Conservation (phyloP, 768 basidiomycete species). For the Tylopilus subfusipes region DNA sequence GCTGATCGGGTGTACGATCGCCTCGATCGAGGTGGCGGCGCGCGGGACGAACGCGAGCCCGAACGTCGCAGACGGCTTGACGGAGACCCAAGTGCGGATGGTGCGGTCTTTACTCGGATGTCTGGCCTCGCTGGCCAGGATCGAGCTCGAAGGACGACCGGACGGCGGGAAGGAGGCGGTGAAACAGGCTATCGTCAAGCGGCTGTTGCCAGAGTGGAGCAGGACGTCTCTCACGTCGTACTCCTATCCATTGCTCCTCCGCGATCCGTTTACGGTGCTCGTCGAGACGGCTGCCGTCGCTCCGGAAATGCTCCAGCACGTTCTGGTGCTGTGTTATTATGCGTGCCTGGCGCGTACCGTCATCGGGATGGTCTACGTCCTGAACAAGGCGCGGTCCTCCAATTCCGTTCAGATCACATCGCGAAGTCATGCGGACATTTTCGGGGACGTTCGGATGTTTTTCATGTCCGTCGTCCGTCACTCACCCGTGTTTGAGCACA, state of each 20-base stretch:
- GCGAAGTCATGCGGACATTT: slow-evolving; percentile 64
- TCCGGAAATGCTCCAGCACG: slow-evolving; percentile 85
- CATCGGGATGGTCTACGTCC: slow-evolving; percentile 78
- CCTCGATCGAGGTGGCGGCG: slow-evolving; percentile 74
- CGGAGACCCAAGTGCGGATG: slow-evolving; percentile 74
- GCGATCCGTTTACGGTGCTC: slow-evolving; percentile 87
- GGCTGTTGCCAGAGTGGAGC: slow-evolving; percentile 89
- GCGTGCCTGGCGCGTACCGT: slow-evolving; percentile 83
- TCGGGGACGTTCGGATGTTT: slow-evolving; percentile 84
- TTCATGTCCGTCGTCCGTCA: slow-evolving; percentile 90
- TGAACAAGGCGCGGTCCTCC: slow-evolving; percentile 66
- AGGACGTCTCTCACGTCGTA: slow-evolving; percentile 78
- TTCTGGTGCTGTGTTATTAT: slow-evolving; percentile 87
- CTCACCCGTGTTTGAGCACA: slow-evolving; percentile 83
- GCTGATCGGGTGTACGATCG: slow-evolving; percentile 83
- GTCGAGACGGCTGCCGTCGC: slow-evolving; percentile 88
- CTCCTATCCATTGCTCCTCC: slow-evolving; percentile 79
- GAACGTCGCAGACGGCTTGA: slow-evolving; percentile 57
- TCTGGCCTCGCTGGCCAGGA: slow-evolving; percentile 58
- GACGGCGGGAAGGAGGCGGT: slow-evolving; percentile 78
- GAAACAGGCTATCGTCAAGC: slow-evolving; percentile 83
- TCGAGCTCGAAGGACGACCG: slow-evolving; percentile 65
- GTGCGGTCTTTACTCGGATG: slow-evolving; percentile 73
- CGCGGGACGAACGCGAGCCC: slow-evolving; percentile 54
- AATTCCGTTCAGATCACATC: slow-evolving; percentile 41